A percentile compares a stretch with the other conserved stretches of the same genome.
Evolutionary conservation across 2,329 filamentous ascomycete species (phyloP).

Genomic region (Microsporum canis): DNA sequence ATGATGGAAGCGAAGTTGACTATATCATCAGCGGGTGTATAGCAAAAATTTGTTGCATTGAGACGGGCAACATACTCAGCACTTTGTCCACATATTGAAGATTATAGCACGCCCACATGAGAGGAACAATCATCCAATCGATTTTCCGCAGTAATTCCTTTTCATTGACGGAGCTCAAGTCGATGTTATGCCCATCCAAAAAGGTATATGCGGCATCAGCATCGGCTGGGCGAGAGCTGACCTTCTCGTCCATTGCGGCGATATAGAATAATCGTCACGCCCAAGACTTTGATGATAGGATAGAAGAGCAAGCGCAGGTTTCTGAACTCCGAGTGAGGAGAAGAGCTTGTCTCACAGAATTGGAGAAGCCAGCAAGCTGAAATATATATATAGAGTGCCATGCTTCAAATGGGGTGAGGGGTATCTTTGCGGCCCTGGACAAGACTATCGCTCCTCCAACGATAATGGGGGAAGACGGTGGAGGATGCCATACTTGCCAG

Average conservation of each 20-base stretch:
- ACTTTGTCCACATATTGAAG: constrained; percentile 52
- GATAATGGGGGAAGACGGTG: background rate
- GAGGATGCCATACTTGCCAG: background rate
- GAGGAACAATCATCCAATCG: constrained; percentile 39
- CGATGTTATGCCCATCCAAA: constrained; percentile 67
- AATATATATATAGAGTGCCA: background rate
- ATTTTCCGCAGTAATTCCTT: constrained; percentile 26
- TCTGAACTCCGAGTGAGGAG: background rate
- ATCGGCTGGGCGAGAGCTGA: constrained; percentile 34
- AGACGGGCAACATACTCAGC: constrained; percentile 19
- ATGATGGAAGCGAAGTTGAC: constrained; percentile 29
- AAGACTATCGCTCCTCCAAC: background rate
- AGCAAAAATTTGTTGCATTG: background rate
- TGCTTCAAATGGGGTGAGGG: background rate
- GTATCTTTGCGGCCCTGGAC: background rate
- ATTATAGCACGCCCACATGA: constrained; percentile 45
- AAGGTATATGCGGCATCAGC: constrained; percentile 86
- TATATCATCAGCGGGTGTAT: background rate
- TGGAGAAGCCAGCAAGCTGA: background rate
- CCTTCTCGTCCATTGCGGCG: background rate
- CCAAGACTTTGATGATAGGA: background rate
- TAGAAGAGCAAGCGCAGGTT: background rate
- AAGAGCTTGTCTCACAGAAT: background rate
- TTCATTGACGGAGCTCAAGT: constrained; percentile 41
- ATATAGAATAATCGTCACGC: background rate